Evolutionary conservation across 2,329 filamentous ascomycete species (phyloP).

Genomic region (Apiospora saccharicola): DNA sequence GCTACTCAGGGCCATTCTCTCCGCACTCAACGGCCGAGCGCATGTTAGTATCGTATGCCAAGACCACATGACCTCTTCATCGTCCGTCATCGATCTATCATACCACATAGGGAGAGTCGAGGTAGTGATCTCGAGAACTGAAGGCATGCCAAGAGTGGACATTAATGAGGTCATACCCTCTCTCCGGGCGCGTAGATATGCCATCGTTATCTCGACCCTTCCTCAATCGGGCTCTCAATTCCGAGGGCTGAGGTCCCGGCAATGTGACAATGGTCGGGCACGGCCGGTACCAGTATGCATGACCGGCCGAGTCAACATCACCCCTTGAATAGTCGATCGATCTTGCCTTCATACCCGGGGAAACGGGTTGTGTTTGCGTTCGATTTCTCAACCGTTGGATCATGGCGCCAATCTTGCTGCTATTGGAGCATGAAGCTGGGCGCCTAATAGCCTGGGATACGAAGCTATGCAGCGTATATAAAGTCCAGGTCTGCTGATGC

Average conservation of each 20-base stretch:
- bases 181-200: not conserved
- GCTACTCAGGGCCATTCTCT: not conserved
- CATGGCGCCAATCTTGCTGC: not conserved
- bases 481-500: not conserved
- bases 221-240: slow-evolving; percentile 5
- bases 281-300: not conserved
- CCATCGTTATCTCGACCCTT: not conserved
- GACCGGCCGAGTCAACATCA: not conserved
- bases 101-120: not conserved
- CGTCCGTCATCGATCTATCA: slow-evolving; percentile 1
- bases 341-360: slow-evolving; percentile 4
- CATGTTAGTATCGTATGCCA: not conserved
- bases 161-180: slow-evolving; percentile 8
- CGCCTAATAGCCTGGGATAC: not conserved
- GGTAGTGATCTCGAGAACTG: not conserved
- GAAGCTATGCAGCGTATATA: not conserved
- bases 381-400: not conserved
- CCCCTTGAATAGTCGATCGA: not conserved
- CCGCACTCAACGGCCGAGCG: not conserved
- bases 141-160: not conserved
- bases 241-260: not conserved
- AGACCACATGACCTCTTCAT: not conserved
- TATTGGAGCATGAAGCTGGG: not conserved
- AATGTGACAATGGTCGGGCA: not conserved
- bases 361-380: not conserved